Evolutionary conservation across 2,329 filamentous ascomycete species (phyloP).

Genomic region (Penicillium capsulatum): DNA sequence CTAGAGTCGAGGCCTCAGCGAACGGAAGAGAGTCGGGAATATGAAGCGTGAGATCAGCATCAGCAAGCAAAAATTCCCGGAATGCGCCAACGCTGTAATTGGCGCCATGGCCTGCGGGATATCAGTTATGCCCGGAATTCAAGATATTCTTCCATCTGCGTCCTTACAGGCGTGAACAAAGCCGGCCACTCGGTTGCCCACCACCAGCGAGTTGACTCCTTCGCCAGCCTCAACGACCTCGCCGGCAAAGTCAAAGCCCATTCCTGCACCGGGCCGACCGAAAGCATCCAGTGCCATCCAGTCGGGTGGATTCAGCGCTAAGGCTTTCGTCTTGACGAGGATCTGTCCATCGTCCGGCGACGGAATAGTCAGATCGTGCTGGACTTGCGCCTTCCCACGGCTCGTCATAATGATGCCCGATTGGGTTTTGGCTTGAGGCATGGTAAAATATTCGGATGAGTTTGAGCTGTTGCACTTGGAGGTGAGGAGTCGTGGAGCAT

Average conservation of each 20-base stretch:
- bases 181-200: neutral
- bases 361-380: conserved; percentile 5
- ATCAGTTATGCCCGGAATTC: neutral
- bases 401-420: conserved; percentile 5
- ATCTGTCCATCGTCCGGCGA: conserved; percentile 3
- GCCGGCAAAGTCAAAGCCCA: conserved; percentile 7
- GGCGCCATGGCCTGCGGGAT: neutral
- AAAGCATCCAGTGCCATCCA: conserved; percentile 3
- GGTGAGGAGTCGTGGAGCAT: too few species aligned
- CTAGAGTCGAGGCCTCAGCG: neutral
- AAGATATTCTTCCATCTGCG: too few species aligned
- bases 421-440: conserved; percentile 5
- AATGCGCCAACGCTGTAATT: conserved; percentile 2
- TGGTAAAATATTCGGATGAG: neutral
- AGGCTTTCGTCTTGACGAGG: neutral
- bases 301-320: conserved; percentile 5
- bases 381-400: neutral
- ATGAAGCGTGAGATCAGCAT: neutral
- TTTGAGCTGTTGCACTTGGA: too few species aligned
- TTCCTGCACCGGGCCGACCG: conserved; percentile 4
- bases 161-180: conserved; percentile 1
- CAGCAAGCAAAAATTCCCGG: neutral
- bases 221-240: conserved; percentile 5
- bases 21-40: neutral
- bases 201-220: neutral